Conservation (phyloP, 306 rosid genomes). For the Adenanthera pavonina region DNA sequence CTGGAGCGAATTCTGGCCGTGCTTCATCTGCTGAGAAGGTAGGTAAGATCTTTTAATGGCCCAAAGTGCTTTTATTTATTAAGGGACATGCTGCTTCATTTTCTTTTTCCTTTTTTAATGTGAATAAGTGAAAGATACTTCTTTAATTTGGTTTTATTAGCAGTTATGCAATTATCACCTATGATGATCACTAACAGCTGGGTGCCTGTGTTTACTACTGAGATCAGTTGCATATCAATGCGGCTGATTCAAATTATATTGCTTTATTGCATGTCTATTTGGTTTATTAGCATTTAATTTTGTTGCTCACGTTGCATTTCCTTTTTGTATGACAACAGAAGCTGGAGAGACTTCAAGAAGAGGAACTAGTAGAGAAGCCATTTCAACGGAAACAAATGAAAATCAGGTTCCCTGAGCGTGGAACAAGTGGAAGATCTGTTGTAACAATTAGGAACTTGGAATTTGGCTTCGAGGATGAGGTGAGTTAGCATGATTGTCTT, state of each 20-base stretch:
- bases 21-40: constrained; percentile 98
- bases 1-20: constrained; percentile 96
- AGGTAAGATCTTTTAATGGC: constrained; percentile 23
- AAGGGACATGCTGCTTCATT: too few species aligned
- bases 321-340: constrained; percentile 65
- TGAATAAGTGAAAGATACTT: too few species aligned
- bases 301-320: constrained; percentile 28
- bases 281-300: too few species aligned
- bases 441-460: constrained; percentile 70
- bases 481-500: constrained; percentile 43
- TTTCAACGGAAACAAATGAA: constrained; percentile 96
- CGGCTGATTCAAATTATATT: too few species aligned
- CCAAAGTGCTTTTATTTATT: too few species aligned
- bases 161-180: background rate
- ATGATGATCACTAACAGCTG: constrained; percentile 18
- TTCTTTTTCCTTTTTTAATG: too few species aligned
- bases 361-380: constrained; percentile 85
- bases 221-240: too few species aligned
- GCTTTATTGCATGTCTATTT: too few species aligned
- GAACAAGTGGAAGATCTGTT: constrained; percentile 90
- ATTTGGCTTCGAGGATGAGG: constrained; percentile 84
- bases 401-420: constrained; percentile 96
- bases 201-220: too few species aligned
- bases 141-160: too few species aligned
- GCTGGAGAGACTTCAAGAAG: constrained; percentile 92